Percentiles rank a stretch among this genome's conserved stretches.
These are phyloP conservation scores for Boletus coccyginus DNA, from an alignment of 768 basidiomycete genomes.

Conservation along the genomic window DNA sequence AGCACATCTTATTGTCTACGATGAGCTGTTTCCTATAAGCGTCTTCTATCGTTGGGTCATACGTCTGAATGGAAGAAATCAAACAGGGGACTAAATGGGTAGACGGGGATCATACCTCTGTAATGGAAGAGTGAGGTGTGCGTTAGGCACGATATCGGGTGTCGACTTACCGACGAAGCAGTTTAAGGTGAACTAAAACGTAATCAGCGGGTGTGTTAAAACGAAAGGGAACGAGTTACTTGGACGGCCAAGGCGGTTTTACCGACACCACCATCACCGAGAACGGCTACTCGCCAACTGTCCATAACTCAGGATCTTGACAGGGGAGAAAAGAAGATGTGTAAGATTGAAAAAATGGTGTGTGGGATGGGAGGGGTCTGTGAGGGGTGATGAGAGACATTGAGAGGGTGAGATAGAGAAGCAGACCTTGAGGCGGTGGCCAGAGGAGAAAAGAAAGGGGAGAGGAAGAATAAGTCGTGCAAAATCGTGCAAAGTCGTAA, in stretches of 20 bases:
- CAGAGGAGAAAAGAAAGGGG: conserved; percentile 39
- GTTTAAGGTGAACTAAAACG: conserved; percentile 84
- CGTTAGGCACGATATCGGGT: conserved; percentile 6
- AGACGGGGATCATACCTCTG: conserved; percentile 50
- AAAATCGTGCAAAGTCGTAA: conserved; percentile 67
- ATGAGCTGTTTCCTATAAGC: conserved; percentile 94
- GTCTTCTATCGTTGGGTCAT: conserved; percentile 98
- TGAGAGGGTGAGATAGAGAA: conserved; percentile 21
- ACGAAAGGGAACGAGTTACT: conserved; percentile 44
- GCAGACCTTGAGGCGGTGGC: conserved; percentile 28
- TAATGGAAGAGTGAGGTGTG: conserved; percentile 15
- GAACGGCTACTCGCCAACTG: conserved; percentile 92
- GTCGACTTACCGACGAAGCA: conserved; percentile 85
- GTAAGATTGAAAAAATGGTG: conserved; percentile 30
- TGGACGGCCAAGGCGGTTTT: conserved; percentile 97
- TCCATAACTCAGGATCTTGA: conserved; percentile 59
- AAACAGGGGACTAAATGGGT: conserved; percentile 8
- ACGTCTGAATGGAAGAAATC: conserved; percentile 55
- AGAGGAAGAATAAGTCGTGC: conserved; percentile 56
- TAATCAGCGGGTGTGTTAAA: conserved; percentile 8
- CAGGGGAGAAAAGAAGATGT: conserved; percentile 20
- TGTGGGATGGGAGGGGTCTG: conserved; percentile 17
- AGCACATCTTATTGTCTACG: conserved; percentile 93
- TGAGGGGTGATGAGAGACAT: conserved; percentile 12
- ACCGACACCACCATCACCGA: conserved; percentile 96